Conservation (phyloP, 129 eudicot genomes). For the Flaveria linearis region DNA sequence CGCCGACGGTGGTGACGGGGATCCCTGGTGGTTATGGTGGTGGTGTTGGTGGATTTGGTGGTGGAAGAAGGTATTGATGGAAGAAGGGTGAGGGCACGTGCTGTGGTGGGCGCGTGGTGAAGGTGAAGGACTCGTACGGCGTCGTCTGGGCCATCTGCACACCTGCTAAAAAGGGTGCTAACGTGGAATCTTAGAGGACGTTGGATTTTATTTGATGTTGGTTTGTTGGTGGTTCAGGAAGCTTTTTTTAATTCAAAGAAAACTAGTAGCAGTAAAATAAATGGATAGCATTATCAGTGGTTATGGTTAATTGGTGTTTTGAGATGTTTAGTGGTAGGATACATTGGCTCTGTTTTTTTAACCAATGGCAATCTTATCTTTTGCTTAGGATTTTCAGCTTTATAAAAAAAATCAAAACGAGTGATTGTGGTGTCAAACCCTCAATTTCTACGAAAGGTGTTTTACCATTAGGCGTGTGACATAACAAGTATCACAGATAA, state of each 20-base stretch:
- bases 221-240: neutral
- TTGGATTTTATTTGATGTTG: neutral
- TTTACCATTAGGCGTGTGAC: too few species aligned
- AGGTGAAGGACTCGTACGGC: constrained; percentile 82
- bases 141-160: constrained; percentile 60
- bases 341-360: constrained; percentile 6
- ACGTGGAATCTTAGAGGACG: constrained; percentile 54
- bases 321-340: constrained; percentile 13
- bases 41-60: too few species aligned
- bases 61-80: too few species aligned
- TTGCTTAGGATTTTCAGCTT: neutral
- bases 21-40: too few species aligned
- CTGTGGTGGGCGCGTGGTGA: constrained; percentile 62
- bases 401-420: too few species aligned
- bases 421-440: too few species aligned
- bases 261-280: neutral
- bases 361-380: constrained; percentile 24
- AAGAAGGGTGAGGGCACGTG: constrained; percentile 59
- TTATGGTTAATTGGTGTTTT: constrained; percentile 12
- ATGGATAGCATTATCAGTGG: constrained; percentile 6
- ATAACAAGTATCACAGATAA: too few species aligned
- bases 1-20: too few species aligned
- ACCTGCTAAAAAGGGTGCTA: constrained; percentile 40
- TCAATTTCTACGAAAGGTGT: too few species aligned
- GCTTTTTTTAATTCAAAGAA: neutral